phyloP scores from a whole-genome alignment of 139 green algal genomes.

The Haematococcus lacustris region DNA sequence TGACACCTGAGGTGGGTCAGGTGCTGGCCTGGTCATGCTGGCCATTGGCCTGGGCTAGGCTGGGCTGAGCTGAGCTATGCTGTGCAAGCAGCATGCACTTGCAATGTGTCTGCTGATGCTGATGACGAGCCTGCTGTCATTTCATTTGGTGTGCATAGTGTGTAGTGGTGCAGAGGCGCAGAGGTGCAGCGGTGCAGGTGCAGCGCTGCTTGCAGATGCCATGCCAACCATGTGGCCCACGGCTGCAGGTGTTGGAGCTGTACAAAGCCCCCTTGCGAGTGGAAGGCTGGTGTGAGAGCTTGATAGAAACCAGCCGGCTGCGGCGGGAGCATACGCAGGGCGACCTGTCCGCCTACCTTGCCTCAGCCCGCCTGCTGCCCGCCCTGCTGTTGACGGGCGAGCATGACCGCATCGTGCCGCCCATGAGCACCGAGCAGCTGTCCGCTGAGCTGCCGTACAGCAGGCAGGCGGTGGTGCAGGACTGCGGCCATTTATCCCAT shows the following conservation, averaged over 20 bases:
- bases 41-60: too few species aligned
- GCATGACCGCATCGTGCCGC: constrained; percentile 45
- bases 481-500: constrained; percentile 69
- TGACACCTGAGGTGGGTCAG: constrained; percentile 47
- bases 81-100: too few species aligned
- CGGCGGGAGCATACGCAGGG: constrained; percentile 10
- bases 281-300: constrained; percentile 55
- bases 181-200: too few species aligned
- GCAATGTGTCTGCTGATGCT: too few species aligned
- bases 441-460: constrained; percentile 17
- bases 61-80: too few species aligned
- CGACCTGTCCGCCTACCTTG: constrained; percentile 22
- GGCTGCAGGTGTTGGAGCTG: constrained; percentile 49
- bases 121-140: too few species aligned
- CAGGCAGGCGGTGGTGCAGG: constrained; percentile 36
- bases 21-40: neutral
- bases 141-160: too few species aligned
- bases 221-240: too few species aligned
- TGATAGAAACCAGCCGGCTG: constrained; percentile 48
- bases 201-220: too few species aligned
- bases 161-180: too few species aligned
- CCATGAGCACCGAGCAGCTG: constrained; percentile 21
- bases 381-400: constrained; percentile 45
- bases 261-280: constrained; percentile 62
- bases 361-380: constrained; percentile 24